Conservation (phyloP, 208 protist species). For the Leptomonas pyrrhocoris region DNA sequence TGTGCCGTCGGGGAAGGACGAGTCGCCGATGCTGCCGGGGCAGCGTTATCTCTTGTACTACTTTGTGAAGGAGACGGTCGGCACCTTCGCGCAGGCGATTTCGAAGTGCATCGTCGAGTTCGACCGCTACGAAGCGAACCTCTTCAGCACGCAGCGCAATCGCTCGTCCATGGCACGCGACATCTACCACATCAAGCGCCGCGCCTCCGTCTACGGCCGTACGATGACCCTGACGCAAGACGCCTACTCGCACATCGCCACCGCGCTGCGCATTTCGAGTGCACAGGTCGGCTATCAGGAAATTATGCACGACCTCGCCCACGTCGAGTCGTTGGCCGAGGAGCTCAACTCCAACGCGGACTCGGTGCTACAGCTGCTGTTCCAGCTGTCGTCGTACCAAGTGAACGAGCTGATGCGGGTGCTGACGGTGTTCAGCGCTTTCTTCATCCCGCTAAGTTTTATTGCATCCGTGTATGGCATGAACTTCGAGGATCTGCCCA, state of each 20-base stretch:
- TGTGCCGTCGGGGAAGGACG: neutral
- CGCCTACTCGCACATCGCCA: constrained; percentile 62
- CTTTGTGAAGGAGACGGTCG: constrained; percentile 69
- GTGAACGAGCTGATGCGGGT: constrained; percentile 89
- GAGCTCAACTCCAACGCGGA: constrained; percentile 76
- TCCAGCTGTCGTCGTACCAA: constrained; percentile 84
- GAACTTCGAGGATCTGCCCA: constrained; percentile 83
- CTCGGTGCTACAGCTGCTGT: constrained; percentile 76
- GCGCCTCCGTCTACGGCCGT: constrained; percentile 72
- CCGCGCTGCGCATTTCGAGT: constrained; percentile 43
- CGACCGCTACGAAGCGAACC: constrained; percentile 67
- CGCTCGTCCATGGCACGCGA: constrained; percentile 62
- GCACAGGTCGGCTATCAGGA: constrained; percentile 72
- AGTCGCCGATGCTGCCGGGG: neutral
- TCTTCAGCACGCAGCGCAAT: constrained; percentile 56
- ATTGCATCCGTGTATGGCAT: constrained; percentile 85
- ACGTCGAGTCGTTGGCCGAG: constrained; percentile 72
- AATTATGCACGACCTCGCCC: constrained; percentile 69
- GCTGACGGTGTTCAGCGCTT: constrained; percentile 83
- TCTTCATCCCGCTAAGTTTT: constrained; percentile 88
- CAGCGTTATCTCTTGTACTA: constrained; percentile 54
- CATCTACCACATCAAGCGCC: constrained; percentile 87
- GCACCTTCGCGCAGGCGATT: constrained; percentile 64
- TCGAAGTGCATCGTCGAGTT: constrained; percentile 77
- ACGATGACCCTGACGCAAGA: constrained; percentile 73